Evolutionary conservation across 106 monocot genomes (phyloP).

Genomic region (Chionographis japonica): DNA sequence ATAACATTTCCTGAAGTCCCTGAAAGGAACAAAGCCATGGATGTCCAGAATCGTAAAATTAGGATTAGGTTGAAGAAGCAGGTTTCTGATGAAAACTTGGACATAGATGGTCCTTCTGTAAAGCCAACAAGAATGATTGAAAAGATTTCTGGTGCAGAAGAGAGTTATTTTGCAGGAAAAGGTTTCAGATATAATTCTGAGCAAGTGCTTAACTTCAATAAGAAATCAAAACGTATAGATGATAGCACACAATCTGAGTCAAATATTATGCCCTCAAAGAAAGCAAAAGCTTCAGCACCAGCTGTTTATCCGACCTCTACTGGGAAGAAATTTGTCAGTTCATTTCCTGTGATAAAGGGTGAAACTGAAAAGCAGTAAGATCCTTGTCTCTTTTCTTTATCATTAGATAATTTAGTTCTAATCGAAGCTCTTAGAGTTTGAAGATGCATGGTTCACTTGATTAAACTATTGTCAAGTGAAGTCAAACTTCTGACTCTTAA

Average conservation of each 20-base stretch:
- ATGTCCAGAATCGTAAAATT: conserved; percentile 10
- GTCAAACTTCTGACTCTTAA: too few species aligned
- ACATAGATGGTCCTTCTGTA: neutral
- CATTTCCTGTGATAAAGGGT: conserved; percentile 13
- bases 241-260: neutral
- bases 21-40: conserved; percentile 16
- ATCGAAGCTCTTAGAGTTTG: neutral
- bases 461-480: neutral
- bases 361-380: conserved; percentile 36
- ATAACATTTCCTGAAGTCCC: conserved; percentile 42
- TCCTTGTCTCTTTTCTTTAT: neutral
- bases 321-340: neutral
- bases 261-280: neutral
- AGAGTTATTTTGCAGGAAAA: neutral
- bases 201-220: neutral
- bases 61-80: conserved; percentile 13
- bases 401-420: neutral
- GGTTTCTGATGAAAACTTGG: conserved; percentile 1
- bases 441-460: neutral
- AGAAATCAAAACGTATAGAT: conserved; percentile 4
- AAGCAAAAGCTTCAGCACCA: neutral
- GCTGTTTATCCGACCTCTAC: neutral
- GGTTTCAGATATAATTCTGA: neutral
- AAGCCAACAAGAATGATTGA: neutral
- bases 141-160: neutral